phyloP scores from a whole-genome alignment of 345 rosid species.

The Trapa bicornis region DNA sequence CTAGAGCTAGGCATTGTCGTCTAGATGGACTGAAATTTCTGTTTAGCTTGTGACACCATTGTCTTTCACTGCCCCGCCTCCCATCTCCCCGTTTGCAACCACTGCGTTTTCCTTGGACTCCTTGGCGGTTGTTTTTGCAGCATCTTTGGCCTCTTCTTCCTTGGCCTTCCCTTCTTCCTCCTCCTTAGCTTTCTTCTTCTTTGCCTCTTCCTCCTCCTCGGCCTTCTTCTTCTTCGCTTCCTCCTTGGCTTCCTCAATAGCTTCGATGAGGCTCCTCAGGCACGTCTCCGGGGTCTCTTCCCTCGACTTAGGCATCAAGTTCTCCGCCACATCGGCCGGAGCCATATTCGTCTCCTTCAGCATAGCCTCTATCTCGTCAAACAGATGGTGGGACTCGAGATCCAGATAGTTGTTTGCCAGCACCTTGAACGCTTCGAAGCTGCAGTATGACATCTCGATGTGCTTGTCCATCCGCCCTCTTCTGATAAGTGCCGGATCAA shows the following conservation, averaged over 20 bases:
- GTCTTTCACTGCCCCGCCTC: background rate
- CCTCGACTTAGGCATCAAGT: constrained; percentile 9
- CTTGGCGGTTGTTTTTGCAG: background rate
- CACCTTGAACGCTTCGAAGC: constrained; percentile 10
- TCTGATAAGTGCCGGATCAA: constrained; percentile 27
- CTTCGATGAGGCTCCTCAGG: constrained; percentile 9
- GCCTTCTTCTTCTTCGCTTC: background rate
- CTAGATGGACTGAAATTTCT: too few relatives aligned
- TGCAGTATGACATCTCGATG: constrained; percentile 14
- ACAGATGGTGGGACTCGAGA: constrained; percentile 4
- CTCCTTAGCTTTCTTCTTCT: constrained; percentile 4
- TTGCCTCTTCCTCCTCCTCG: constrained; percentile 5
- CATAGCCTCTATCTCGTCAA: constrained; percentile 1
- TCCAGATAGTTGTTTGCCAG: constrained; percentile 10
- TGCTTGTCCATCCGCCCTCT: constrained; percentile 39
- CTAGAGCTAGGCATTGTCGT: too few relatives aligned
- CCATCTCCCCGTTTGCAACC: background rate
- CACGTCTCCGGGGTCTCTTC: constrained; percentile 1
- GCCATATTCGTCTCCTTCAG: constrained; percentile 6
- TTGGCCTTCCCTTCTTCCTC: background rate
- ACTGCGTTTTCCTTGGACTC: background rate
- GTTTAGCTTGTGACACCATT: background rate
- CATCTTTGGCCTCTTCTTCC: background rate
- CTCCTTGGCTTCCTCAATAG: constrained; percentile 1
- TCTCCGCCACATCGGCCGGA: constrained; percentile 15